Evolutionary conservation across 2,329 filamentous ascomycete genomes (phyloP), one percentile per base, ranked within the genome.

Genomic region (Fonsecaea nubica): DNA sequence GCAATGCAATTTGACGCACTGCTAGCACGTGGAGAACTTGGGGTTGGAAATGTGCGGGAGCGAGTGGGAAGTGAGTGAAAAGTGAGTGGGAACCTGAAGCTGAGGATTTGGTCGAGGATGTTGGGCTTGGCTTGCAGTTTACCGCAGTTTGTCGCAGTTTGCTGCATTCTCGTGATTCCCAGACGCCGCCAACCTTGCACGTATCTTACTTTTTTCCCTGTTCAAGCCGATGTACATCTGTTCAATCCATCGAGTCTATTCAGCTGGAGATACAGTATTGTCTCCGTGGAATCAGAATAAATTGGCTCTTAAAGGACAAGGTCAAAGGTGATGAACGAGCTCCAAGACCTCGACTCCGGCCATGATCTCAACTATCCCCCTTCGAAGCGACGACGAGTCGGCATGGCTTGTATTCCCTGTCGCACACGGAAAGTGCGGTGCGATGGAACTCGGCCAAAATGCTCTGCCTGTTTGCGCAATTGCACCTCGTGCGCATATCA

Each of bases 331-430:
- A 48, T 48, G 42, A 18, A 48, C 42, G n/a, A 48, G n/a, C 42
- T 48, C 42, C 42, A 48, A 48, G 42, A 48, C 18, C 42, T 48
- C 42, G 42, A 48, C 6, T 48, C 42, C n/a, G 10, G 42, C 8
- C 42, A 48, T 48, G 42, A 48, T 21, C 2, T 18, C 42, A 48
- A 8, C n/a, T 48, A 10, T 21, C 42, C 42, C 42, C 42, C 42
- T 21, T 48, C 42, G 42, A 48, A 48, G 18, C 42, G 42, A 48
- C 42, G 42, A 48, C 42, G 42, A 21, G 42, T 48, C 18, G 42
- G 42, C n/a, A 48, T 48, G 42, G 42, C 42, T 21, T 48, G 42
- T 48, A 48, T 48, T 9, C 42, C 42, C 8, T 48, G 42, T 48
- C 42, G 42, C 7, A 48, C 42, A 21, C n/a, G 42, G 2, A 48